Base-by-base conservation (phyloP, 169 alveolate species). In the Miamiensis avidus region DNA sequence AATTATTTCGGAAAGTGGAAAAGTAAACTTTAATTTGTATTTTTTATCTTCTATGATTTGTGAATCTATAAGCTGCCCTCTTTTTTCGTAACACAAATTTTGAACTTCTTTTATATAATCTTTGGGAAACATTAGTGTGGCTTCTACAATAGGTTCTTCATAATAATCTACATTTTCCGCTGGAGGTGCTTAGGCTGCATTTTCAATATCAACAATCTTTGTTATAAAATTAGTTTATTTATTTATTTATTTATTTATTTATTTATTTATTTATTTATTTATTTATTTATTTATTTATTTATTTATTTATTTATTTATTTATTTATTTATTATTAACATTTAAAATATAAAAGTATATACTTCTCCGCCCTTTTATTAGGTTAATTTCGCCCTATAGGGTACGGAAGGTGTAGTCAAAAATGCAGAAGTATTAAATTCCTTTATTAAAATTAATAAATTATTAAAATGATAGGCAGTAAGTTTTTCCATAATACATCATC, bases 1-100 rank as follows among this genome's bases (percentile, higher is more conserved):
- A 28, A 98, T 93, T 75, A 98, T 93, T 86, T 98, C 99, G 25
- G 97, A 82, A 32, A 98, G 90, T 25, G 99, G 99, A 82, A 97
- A 93, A 25, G 86, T 92, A 91, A 91, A 98, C 81, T 88, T 90
- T 34, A 95, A 74, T 72, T 72, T 76, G 28, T 34, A 76, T 73
- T 74, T 69, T 75, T 87, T 82, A 26, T 65, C 65, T 69, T 94
- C 94, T 20, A 94, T 88, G 34, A 89, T 88, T 79, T 89, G 87
- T 32, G 89, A 82, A 31, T 89, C 95, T 34, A 82, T 34, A 79
- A 79, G 84, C 34, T 82, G 88, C 49, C 91, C 96, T 83, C 96
- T 86, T 34, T 89, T 79, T 33, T 77, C 85, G n/a, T 79, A 34
- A 81, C 96, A 93, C 1, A 93, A 85, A 1, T 69, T 32, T 74